phyloP scores from a whole-genome alignment of 192 early-diverging fungal species.

The Pecoramyces ruminantium region DNA sequence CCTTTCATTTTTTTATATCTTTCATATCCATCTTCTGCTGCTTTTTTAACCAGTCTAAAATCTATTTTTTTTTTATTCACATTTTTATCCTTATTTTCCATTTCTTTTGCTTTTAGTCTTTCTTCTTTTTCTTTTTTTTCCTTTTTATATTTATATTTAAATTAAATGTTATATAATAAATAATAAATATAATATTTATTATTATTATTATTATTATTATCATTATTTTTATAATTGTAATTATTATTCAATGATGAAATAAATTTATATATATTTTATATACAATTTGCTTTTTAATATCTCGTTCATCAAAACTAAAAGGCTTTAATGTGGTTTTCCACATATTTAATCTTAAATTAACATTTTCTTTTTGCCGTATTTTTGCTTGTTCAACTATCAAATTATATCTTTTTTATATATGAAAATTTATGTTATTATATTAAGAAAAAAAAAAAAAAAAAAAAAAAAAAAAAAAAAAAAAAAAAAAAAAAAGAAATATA shows the following conservation, averaged over 20 bases:
- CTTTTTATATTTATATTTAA: too few species aligned
- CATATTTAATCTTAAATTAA: neutral
- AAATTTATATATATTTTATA: too few species aligned
- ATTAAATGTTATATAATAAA: too few species aligned
- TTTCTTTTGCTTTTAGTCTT: neutral
- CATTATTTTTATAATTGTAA: too few species aligned
- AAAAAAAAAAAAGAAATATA: too few species aligned
- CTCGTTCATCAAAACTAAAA: neutral
- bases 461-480: too few species aligned
- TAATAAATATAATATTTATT: too few species aligned
- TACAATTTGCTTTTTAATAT: neutral
- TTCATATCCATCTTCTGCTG: neutral
- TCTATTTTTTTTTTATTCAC: neutral
- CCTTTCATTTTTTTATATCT: neutral
- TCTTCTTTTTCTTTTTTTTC: neutral
- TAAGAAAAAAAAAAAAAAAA: too few species aligned
- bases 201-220: too few species aligned
- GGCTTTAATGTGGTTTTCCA: neutral
- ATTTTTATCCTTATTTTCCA: neutral
- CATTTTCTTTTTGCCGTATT: neutral
- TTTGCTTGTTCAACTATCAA: neutral
- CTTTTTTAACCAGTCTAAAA: neutral
- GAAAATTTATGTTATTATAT: too few species aligned
- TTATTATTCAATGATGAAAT: too few species aligned
- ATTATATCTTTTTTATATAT: neutral